These are phyloP conservation scores for Penicillium maclennaniae DNA, from an alignment of 495 filamentous ascomycete genomes.

Conservation along the genomic window DNA sequence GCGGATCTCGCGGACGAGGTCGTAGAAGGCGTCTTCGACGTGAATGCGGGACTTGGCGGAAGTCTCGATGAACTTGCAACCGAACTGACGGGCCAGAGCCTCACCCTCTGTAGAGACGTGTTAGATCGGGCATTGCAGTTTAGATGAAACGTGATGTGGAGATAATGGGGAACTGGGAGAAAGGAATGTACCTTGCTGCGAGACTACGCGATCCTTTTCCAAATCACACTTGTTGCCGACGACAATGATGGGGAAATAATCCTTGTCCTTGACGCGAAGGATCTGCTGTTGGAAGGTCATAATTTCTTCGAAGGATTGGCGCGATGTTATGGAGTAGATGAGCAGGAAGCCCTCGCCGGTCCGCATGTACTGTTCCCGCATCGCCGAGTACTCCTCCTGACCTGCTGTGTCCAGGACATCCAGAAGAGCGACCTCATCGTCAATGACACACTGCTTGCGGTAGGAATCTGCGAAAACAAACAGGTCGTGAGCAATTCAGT, in stretches of 20 bases:
- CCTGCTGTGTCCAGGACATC: conserved; percentile 98
- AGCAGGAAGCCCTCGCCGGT: conserved; percentile 97
- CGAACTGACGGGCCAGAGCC: conserved; percentile 77
- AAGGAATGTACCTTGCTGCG: conserved; percentile 71
- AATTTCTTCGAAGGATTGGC: conserved; percentile 97
- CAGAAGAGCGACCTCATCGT: conserved; percentile 94
- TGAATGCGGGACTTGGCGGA: conserved; percentile 97
- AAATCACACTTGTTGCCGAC: conserved; percentile 99
- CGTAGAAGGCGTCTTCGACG: conserved; percentile 97
- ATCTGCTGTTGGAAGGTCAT: conserved; percentile 98
- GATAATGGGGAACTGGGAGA: background rate
- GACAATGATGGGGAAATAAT: conserved; percentile 98
- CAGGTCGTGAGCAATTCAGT: conserved; percentile 12
- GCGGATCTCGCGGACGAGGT: conserved; percentile 94
- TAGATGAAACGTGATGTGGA: background rate
- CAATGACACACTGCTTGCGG: conserved; percentile 98
- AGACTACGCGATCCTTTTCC: conserved; percentile 84
- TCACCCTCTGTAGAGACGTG: conserved; percentile 70
- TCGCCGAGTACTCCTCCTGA: conserved; percentile 98
- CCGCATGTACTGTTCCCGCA: conserved; percentile 99
- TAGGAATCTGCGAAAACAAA: conserved; percentile 72
- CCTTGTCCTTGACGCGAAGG: conserved; percentile 96
- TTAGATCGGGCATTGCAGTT: background rate
- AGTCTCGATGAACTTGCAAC: conserved; percentile 97
- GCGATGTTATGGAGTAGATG: conserved; percentile 96